Base-by-base conservation (phyloP, 345 rosid genomes). In the Melastoma malabathricum region DNA sequence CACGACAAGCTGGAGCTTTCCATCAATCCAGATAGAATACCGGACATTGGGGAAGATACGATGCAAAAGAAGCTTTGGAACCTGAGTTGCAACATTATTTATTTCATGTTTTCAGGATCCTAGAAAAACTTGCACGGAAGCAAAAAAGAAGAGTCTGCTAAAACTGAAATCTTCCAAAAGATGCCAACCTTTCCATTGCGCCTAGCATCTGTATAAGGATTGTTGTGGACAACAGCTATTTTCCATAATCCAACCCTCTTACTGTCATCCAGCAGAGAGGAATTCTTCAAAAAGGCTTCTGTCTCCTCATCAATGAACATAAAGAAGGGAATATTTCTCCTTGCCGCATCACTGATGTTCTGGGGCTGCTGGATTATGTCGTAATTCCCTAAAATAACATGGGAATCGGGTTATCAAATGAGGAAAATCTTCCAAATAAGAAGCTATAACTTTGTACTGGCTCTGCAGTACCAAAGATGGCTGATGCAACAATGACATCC, bases 261-360 rank as follows among this genome's bases (percentile, higher is more conserved):
- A 61, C 66, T 73, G 55, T 68, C 67, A 0, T 77, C 72, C 55
- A 85, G 65, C 46, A 72, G 55, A 61, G 75, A 78, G 15, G 68
- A 50, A 64, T 83, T 85, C 64, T 64, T 77, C 70, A 89, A 65
- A 61, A 67, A 89, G 25, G 77, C 68, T 71, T 82, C 82, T 15
- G 97, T 89, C 60, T 82, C 87, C 70, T 82, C 85, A 53, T 89
- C 97, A 61, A 82, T 69, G 74, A 89, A 89, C 93, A 89, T 82
- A 72, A 71, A 85, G 75, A 85, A 85, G 48, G 89, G 83, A 55
- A 89, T 57, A 54, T 61, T 69, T 54, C 67, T 78, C 65, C 55
- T 77, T 20, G 97, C 74, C 50, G 65, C 70, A 57, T 79, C 77
- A 68, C 95, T 75, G 44, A 79, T 71, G 51, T 77, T 81, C 62